A percentile compares a stretch with the other conserved stretches of the same genome.
phyloP scores from a whole-genome alignment of 1,284 basidiomycete genomes.

The Lentinula novae-zelandiae region DNA sequence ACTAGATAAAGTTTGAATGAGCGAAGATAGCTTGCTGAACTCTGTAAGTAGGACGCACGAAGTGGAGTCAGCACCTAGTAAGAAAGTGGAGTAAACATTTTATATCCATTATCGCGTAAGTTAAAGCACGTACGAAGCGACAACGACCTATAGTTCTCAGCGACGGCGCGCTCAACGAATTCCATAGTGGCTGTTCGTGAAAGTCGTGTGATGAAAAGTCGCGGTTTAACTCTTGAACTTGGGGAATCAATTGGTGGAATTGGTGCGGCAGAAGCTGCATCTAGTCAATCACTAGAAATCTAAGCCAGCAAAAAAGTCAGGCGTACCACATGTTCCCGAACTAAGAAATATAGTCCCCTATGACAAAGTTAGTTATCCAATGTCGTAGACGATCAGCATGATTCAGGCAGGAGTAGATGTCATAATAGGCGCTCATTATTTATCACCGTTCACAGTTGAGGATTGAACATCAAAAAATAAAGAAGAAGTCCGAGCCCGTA shows the following conservation, averaged over 20 bases:
- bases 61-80: neutral
- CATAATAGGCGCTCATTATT: too few species aligned
- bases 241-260: neutral
- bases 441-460: too few species aligned
- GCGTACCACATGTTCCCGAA: too few species aligned
- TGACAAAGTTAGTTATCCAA: too few species aligned
- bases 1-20: conserved; percentile 22
- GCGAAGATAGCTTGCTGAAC: neutral
- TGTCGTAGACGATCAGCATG: too few species aligned
- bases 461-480: too few species aligned
- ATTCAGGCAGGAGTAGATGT: too few species aligned
- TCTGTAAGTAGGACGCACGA: neutral
- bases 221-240: neutral
- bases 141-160: neutral
- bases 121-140: neutral
- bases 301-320: too few species aligned
- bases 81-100: neutral
- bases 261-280: neutral
- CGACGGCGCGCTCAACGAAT: neutral
- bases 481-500: too few species aligned
- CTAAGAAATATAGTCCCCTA: too few species aligned
- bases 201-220: neutral
- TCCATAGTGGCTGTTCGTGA: neutral
- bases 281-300: neutral
- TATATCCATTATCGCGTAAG: neutral